Conservation (phyloP, 2,329 filamentous ascomycete species). For the Dothideomycetes sp. region DNA sequence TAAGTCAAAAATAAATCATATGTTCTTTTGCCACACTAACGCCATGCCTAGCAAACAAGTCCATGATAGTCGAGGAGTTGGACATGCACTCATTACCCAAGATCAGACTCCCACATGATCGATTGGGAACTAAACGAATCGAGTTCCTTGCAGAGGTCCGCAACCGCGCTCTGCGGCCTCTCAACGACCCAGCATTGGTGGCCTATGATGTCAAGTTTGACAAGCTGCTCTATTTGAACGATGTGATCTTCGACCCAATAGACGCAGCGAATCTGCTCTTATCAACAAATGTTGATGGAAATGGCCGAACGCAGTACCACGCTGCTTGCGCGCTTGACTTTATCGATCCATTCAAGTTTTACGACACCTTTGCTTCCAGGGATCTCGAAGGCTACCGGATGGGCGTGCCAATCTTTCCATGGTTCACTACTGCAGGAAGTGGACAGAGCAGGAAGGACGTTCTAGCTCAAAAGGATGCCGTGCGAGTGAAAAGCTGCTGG, state of each 20-base stretch:
- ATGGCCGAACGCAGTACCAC: constrained; percentile 45
- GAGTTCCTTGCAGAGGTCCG: constrained; percentile 62
- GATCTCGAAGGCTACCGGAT: constrained; percentile 48
- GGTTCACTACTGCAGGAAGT: constrained; percentile 45
- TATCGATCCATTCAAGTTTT: constrained; percentile 55
- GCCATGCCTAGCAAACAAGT: not conserved
- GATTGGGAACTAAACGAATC: constrained; percentile 57
- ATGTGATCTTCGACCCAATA: constrained; percentile 51
- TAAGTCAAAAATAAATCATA: not conserved
- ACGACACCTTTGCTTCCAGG: constrained; percentile 63
- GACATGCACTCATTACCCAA: not conserved
- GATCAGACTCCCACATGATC: constrained; percentile 50
- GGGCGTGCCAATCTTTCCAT: constrained; percentile 47
- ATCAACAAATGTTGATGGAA: constrained; percentile 43
- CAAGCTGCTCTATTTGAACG: constrained; percentile 53
- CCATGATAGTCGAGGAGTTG: not conserved
- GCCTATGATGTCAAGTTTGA: constrained; percentile 32
- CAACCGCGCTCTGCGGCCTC: constrained; percentile 56
- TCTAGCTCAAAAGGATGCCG: constrained; percentile 48
- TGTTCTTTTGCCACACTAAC: not conserved
- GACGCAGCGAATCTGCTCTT: constrained; percentile 54
- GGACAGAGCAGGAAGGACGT: constrained; percentile 50
- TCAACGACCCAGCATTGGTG: constrained; percentile 39
- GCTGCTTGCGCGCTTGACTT: constrained; percentile 64
- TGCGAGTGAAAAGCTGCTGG: constrained; percentile 65